Percentiles rank a stretch among this genome's conserved stretches.
Evolutionary conservation across 1,139 yeast species (phyloP).

Genomic region (Diutina scorzettiae): DNA sequence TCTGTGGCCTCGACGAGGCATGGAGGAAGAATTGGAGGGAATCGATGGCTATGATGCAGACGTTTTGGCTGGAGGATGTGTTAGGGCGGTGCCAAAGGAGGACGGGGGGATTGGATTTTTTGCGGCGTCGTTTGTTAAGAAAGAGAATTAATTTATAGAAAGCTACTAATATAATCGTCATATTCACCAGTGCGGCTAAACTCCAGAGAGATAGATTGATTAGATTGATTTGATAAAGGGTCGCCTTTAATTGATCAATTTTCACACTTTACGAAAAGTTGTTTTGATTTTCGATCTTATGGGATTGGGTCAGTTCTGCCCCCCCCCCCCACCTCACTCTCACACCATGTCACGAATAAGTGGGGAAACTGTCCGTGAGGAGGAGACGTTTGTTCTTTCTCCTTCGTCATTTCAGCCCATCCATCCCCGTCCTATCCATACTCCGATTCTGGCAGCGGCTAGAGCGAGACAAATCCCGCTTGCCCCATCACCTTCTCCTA

Average conservation of each 20-base stretch:
- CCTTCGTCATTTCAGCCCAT: background rate
- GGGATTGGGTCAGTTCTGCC: too few relatives aligned
- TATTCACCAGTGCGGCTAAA: too few relatives aligned
- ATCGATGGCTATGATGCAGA: slow-evolving; percentile 31
- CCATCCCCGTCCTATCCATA: background rate
- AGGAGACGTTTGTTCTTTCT: background rate
- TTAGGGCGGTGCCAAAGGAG: slow-evolving; percentile 69
- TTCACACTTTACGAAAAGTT: too few relatives aligned
- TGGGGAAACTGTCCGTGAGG: slow-evolving; percentile 1
- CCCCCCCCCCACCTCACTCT: too few relatives aligned
- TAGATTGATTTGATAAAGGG: too few relatives aligned
- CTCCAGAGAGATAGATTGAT: too few relatives aligned
- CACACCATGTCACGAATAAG: slow-evolving; percentile 2
- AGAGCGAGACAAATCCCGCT: background rate
- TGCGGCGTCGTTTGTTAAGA: slow-evolving; percentile 64
- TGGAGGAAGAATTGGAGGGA: slow-evolving; percentile 48
- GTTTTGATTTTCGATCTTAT: too few relatives aligned
- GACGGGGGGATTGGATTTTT: slow-evolving; percentile 98
- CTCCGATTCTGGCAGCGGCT: background rate
- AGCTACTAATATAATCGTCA: too few relatives aligned
- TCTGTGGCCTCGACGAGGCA: slow-evolving; percentile 77
- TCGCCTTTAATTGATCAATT: too few relatives aligned
- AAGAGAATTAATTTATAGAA: too few relatives aligned
- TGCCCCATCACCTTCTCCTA: background rate
- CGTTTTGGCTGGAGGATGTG: slow-evolving; percentile 74